Conservation (phyloP, 306 rosid genomes). For the Calophaca sinica region DNA sequence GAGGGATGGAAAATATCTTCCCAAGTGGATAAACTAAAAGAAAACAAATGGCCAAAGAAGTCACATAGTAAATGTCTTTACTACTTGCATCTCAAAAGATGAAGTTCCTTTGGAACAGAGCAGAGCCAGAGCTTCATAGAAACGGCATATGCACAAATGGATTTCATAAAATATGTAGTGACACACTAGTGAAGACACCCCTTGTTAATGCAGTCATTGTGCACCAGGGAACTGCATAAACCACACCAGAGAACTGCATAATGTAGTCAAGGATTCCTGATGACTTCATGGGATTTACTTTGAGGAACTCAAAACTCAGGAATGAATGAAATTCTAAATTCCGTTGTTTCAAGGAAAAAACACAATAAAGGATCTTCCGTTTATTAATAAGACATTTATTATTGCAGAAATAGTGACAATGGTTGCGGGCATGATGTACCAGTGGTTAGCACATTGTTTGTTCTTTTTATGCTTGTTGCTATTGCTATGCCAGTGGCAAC, state of each 20-base stretch:
- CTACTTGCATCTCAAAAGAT: slow-evolving; percentile 30
- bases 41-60: slow-evolving; percentile 7
- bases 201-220: slow-evolving; percentile 24
- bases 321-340: slow-evolving; percentile 22
- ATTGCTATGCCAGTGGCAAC: not conserved
- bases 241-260: not conserved
- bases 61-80: not conserved
- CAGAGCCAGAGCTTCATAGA: not conserved
- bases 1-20: slow-evolving; percentile 1
- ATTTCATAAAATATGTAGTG: slow-evolving; percentile 24
- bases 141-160: slow-evolving; percentile 7
- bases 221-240: not conserved
- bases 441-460: not conserved
- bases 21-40: slow-evolving; percentile 2
- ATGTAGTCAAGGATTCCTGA: not conserved
- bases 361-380: not conserved
- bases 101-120: slow-evolving; percentile 20
- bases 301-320: slow-evolving; percentile 11
- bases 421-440: not conserved
- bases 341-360: not conserved
- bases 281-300: slow-evolving; percentile 26
- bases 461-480: slow-evolving; percentile 25
- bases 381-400: slow-evolving; percentile 11
- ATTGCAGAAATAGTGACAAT: slow-evolving; percentile 3
- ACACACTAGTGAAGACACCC: slow-evolving; percentile 10